Evolutionary conservation across 352 stramenopile genomes (phyloP).

Genomic region (Phytophthora sp.): DNA sequence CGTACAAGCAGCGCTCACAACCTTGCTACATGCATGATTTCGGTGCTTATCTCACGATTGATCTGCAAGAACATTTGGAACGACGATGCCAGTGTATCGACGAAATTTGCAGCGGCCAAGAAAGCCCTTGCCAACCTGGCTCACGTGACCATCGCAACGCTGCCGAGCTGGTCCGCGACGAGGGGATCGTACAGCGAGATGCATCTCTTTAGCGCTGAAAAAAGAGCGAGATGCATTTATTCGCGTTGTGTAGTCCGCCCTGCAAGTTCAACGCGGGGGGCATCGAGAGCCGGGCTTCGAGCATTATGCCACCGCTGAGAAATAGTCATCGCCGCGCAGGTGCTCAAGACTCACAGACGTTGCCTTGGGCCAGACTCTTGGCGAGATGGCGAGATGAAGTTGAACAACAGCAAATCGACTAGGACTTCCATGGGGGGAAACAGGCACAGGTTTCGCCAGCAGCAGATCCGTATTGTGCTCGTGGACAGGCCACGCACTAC

Average conservation of each 20-base stretch:
- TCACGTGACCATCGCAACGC: too few species aligned
- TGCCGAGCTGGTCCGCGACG: too few species aligned
- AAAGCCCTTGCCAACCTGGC: too few species aligned
- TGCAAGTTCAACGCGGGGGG: conserved; percentile 8
- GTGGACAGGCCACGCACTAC: conserved; percentile 9
- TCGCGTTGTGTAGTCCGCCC: not conserved
- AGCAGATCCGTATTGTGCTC: conserved; percentile 23
- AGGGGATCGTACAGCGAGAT: conserved; percentile 13
- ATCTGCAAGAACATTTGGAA: too few species aligned
- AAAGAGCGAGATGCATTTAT: conserved; percentile 9
- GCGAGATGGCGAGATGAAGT: conserved; percentile 19
- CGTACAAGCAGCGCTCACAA: not conserved
- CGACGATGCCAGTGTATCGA: too few species aligned
- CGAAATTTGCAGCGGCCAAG: too few species aligned
- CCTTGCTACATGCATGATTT: too few species aligned
- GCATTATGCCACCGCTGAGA: conserved; percentile 6
- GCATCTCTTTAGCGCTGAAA: conserved; percentile 22
- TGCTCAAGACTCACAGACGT: too few species aligned
- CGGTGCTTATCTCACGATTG: too few species aligned
- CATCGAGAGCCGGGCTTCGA: conserved; percentile 12
- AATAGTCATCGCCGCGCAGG: too few species aligned
- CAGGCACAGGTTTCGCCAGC: conserved; percentile 26
- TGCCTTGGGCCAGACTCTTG: too few species aligned
- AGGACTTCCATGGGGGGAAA: conserved; percentile 19
- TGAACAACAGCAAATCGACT: conserved; percentile 21